Base-by-base conservation (phyloP, 192 early-diverging fungal species). In the Rhizoclosmatium globosum region DNA sequence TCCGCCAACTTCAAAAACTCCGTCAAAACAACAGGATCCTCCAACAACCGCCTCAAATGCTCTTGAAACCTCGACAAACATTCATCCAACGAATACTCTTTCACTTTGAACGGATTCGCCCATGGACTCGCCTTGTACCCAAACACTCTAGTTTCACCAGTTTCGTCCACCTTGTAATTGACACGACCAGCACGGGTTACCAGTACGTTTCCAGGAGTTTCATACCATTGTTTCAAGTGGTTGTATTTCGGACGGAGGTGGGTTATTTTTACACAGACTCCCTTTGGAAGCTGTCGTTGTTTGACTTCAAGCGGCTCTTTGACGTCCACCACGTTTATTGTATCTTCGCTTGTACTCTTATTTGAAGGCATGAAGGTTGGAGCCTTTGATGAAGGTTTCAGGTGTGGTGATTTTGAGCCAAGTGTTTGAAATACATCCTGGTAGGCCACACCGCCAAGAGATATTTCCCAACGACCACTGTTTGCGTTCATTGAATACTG, bases 81-180 rank as follows among this genome's bases (percentile, higher is more conserved):
- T 13, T 21, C 41, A 21, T 2, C 62, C 2, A 64, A 21, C 41
- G 23, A 11, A 31, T 21, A 64, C 31, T 64, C 23, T 13, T 11
- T 38, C 21, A 64, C 11, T 41, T 64, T 64, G 62, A 21, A 64
- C 31, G 62, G 62, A 64, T 64, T 64, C 41, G 62, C 62, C 62
- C 62, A 64, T 64, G 62, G 21, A 23, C 62, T 64, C 23, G 62
- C 62, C 41, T 64, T 64, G 62, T 64, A 64, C 62, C 62, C 41
- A 41, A 64, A 41, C 62, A 31, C 11, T 41, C 13, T 64, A 13
- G 13, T 9, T 21, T 64, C 23, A 23, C 62, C 62, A 21, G 62
- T 64, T 1, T 64, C 31, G 13, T 13, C 17, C 11, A 21, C 23
- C 62, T 21, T 64, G 3, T 38, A 64, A 11, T 11, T 21, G 31